Conservation (phyloP, 148 eudicot genomes). For the Fagopyrum homotropicum region DNA sequence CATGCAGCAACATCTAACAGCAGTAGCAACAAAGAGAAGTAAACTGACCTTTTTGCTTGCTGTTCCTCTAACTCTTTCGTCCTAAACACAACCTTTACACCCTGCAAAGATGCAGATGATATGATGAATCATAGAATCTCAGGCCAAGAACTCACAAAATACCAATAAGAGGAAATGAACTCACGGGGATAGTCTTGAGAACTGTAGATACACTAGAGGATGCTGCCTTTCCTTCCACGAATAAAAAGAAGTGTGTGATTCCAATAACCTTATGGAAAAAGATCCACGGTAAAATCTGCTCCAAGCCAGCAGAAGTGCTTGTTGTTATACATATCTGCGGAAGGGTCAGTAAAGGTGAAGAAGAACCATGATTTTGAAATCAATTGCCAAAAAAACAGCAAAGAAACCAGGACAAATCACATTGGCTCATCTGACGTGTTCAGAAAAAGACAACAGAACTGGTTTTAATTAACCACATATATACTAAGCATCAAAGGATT, state of each 20-base stretch:
- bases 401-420: too few relatives aligned
- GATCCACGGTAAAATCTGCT: constrained; percentile 74
- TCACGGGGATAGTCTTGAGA: constrained; percentile 57
- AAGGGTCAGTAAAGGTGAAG: not conserved
- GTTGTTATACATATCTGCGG: constrained; percentile 59
- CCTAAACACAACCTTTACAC: constrained; percentile 54
- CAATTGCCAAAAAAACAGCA: not conserved
- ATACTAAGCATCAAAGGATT: too few relatives aligned
- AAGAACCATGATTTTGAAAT: not conserved
- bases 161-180: constrained; percentile 15
- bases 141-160: not conserved
- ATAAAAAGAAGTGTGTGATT: constrained; percentile 40
- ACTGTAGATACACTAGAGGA: constrained; percentile 32
- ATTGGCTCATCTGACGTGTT: too few relatives aligned
- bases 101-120: constrained; percentile 27
- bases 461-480: too few relatives aligned
- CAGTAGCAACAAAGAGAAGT: not conserved
- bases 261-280: constrained; percentile 73
- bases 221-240: constrained; percentile 78
- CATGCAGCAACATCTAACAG: not conserved
- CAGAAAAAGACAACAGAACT: too few relatives aligned
- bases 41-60: constrained; percentile 64
- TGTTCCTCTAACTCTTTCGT: constrained; percentile 62
- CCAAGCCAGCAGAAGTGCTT: constrained; percentile 76
- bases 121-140: not conserved